Base-by-base conservation (phyloP, 352 stramenopile species). In the Pythium grandisporangium region DNA sequence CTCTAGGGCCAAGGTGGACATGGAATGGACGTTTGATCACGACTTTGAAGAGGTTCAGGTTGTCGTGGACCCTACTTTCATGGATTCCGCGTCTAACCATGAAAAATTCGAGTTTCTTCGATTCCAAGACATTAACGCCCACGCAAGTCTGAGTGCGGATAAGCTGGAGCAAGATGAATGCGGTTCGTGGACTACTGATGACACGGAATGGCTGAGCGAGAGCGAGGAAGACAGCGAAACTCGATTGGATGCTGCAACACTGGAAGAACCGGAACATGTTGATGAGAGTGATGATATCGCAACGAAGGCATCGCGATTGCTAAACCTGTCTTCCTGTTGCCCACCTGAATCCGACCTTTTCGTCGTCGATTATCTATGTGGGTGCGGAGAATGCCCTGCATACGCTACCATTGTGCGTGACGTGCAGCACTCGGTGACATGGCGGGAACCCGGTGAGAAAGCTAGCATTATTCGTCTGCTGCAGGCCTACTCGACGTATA, bases 401-500 rank as follows among this genome's bases (percentile, higher is more conserved):
- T 58, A 58, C 44, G 21, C 57, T 1, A 29, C 22, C 17, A 62
- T 62, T 23, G 42, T 27, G 4, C 17, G 34, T 2, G 53, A 61
- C 29, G 53, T 61, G 8, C 23, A 41, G 5, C 25, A 41, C 10
- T 32, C 50, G 8, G 50, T 61, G 17, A 63, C 53, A 12, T 66
- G 58, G 58, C 37, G 50, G 5, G 42, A 42, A 5, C 23, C 40
- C 0, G 23, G 45, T 0, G 46, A 49, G 5, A 22, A 35, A 8
- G 19, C 8, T 6, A 76, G 59, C n/a, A 51, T 80, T 13, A 64
- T 35, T 2, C 62, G 70, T 23, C 40, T 87, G 0, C 44, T 90
- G 19, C 73, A 84, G 37, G 71, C 74, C 0, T 87, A 74, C 50
- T 80, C 71, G 7, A 85, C 71, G 0, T 85, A 83, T 53, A 85